Percentiles rank a stretch among this genome's conserved stretches.
Conservation (phyloP, 345 rosid species). For the Arabidopsis thaliana region DNA sequence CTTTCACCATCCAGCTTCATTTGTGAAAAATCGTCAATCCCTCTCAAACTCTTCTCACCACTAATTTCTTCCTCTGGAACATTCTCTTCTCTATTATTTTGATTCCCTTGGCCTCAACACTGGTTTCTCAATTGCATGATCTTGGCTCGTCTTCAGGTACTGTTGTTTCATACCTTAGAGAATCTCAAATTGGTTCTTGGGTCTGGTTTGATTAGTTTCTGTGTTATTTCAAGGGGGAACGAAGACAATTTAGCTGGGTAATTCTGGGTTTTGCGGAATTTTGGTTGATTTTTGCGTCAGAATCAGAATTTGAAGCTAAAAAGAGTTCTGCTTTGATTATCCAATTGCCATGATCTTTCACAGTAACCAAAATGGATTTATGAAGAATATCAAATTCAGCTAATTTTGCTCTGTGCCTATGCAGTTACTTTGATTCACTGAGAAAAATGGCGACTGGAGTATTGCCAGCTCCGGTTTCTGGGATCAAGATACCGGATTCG, state of each 20-base stretch:
- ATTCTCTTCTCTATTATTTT: constrained; percentile 37
- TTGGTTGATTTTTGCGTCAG: constrained; percentile 13
- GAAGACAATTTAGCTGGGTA: background rate
- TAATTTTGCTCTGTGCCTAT: constrained; percentile 28
- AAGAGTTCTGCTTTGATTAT: background rate
- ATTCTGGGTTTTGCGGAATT: constrained; percentile 15
- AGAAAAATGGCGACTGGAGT: constrained; percentile 75
- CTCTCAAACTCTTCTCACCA: constrained; percentile 51
- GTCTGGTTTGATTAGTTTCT: background rate
- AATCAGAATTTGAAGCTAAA: background rate
- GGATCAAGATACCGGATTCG: constrained; percentile 62
- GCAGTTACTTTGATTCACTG: constrained; percentile 39
- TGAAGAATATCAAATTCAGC: background rate
- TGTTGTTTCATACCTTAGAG: background rate
- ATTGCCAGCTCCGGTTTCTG: constrained; percentile 69
- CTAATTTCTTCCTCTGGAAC: constrained; percentile 47
- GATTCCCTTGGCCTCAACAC: constrained; percentile 16
- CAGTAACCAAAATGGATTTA: background rate
- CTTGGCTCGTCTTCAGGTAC: constrained; percentile 30
- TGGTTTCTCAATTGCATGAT: constrained; percentile 32
- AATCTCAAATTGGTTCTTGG: constrained; percentile 17
- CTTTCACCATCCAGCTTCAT: constrained; percentile 2
- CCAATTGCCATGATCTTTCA: constrained; percentile 1
- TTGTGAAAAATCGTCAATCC: constrained; percentile 39
- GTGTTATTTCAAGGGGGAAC: background rate